Conservation (phyloP, 2,329 filamentous ascomycete species). For the Xylariaceae sp. region DNA sequence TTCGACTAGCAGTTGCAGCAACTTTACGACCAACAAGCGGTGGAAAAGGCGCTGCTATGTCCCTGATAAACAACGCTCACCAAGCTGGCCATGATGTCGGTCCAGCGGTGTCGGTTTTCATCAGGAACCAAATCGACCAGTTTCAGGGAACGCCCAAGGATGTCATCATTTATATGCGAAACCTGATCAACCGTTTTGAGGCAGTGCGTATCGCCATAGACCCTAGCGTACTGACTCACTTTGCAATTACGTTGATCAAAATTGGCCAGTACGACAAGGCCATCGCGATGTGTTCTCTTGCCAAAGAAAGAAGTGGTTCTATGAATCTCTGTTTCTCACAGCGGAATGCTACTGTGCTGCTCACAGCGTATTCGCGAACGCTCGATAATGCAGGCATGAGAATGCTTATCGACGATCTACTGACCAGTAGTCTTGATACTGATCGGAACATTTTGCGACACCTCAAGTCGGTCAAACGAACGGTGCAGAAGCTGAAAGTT, state of each 20-base stretch:
- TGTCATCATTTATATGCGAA: conserved; percentile 21
- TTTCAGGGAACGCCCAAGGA: conserved; percentile 17
- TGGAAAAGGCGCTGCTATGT: conserved; percentile 29
- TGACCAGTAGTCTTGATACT: conserved; percentile 12
- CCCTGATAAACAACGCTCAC: conserved; percentile 37
- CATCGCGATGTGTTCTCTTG: conserved; percentile 23
- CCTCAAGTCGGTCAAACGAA: conserved; percentile 17
- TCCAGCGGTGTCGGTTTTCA: conserved; percentile 25
- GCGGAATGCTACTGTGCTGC: conserved; percentile 16
- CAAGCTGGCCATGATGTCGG: conserved; percentile 38
- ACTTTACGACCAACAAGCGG: conserved; percentile 30
- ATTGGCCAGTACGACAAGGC: conserved; percentile 19
- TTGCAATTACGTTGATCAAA: conserved; percentile 19
- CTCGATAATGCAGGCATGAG: conserved; percentile 17
- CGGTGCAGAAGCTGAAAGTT: conserved; percentile 8
- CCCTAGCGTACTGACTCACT: conserved; percentile 20
- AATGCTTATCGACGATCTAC: conserved; percentile 18
- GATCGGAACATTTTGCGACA: conserved; percentile 18
- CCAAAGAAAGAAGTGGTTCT: conserved; percentile 18
- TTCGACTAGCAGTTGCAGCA: conserved; percentile 45
- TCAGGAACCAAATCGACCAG: conserved; percentile 20
- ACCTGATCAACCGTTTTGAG: conserved; percentile 23
- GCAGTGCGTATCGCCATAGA: conserved; percentile 19
- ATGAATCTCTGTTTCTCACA: conserved; percentile 24
- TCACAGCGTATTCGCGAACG: conserved; percentile 19